Conservation (phyloP, 1,284 basidiomycete genomes). For the Leccinum holopus region DNA sequence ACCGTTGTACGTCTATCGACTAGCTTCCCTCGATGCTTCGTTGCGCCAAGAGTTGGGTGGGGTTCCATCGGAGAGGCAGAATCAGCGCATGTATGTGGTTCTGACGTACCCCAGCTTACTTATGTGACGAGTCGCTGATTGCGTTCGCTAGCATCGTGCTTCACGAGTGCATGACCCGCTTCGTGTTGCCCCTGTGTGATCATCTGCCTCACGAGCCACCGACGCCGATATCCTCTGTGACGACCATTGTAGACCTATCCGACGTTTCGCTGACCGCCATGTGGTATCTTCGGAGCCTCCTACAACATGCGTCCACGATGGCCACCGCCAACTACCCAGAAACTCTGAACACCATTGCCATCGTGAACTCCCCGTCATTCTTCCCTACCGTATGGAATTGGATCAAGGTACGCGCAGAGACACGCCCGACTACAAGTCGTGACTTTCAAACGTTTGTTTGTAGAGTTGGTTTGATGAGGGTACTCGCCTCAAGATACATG, state of each 20-base stretch:
- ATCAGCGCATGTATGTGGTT: slow-evolving; percentile 65
- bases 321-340: slow-evolving; percentile 81
- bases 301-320: slow-evolving; percentile 70
- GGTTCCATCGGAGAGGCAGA: slow-evolving; percentile 52
- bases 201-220: slow-evolving; percentile 54
- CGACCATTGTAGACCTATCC: slow-evolving; percentile 72
- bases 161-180: slow-evolving; percentile 66
- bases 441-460: background rate
- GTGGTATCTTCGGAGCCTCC: slow-evolving; percentile 66
- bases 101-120: background rate
- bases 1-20: slow-evolving; percentile 70
- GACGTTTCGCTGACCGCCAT: slow-evolving; percentile 59
- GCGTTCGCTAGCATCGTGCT: slow-evolving; percentile 45
- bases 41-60: slow-evolving; percentile 60
- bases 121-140: background rate
- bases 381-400: slow-evolving; percentile 78
- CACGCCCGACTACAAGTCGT: background rate
- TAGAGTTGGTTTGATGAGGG: slow-evolving; percentile 76
- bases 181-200: slow-evolving; percentile 64
- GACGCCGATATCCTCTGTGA: slow-evolving; percentile 61
- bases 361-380: slow-evolving; percentile 76
- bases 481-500: slow-evolving; percentile 68
- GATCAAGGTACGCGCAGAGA: slow-evolving; percentile 55
- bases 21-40: slow-evolving; percentile 53
- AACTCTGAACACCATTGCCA: slow-evolving; percentile 59